Conservation (phyloP, 148 eudicot genomes). For the Cornus florida region DNA sequence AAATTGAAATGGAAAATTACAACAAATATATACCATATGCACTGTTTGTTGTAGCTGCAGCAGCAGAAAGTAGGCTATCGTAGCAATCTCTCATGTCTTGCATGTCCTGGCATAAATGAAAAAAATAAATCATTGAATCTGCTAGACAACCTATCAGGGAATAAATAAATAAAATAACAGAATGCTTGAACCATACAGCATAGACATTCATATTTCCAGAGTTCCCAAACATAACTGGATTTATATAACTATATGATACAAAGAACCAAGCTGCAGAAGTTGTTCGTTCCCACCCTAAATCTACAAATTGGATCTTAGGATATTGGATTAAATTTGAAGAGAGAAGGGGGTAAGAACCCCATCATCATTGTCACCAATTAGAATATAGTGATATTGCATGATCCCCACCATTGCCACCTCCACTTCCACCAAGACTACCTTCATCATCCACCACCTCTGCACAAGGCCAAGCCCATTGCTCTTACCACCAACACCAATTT, state of each 20-base stretch:
- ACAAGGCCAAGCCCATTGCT: too few relatives aligned
- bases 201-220: background rate
- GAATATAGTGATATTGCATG: background rate
- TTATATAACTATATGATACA: background rate
- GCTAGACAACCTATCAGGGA: background rate
- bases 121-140: background rate
- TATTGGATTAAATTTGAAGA: background rate
- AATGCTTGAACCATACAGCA: background rate
- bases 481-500: too few relatives aligned
- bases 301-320: background rate
- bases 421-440: too few relatives aligned
- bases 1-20: background rate
- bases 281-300: background rate
- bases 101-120: constrained; percentile 62
- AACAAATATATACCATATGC: constrained; percentile 61
- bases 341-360: background rate
- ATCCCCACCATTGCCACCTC: background rate
- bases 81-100: constrained; percentile 88
- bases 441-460: too few relatives aligned
- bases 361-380: background rate
- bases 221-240: background rate
- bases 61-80: constrained; percentile 88
- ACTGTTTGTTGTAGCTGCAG: constrained; percentile 80
- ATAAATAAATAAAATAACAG: background rate
- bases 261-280: background rate